Evolutionary conservation across 768 basidiomycete species (phyloP).

Genomic region (Tylopilus plumbeoviolaceoides): DNA sequence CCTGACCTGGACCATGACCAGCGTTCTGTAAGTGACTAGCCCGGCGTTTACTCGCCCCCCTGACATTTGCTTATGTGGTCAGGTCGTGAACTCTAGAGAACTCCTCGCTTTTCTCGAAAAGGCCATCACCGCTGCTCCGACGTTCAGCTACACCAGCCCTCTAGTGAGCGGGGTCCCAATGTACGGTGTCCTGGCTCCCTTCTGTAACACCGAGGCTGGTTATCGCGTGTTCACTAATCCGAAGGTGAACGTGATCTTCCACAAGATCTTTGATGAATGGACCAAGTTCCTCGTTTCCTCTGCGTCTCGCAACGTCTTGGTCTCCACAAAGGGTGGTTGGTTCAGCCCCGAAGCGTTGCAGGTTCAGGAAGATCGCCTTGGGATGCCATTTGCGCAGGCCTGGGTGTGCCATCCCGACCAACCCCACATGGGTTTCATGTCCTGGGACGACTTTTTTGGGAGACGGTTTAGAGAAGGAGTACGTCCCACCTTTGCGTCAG

Average conservation of each 20-base stretch:
- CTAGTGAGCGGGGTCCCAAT: conserved; percentile 23
- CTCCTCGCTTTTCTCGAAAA: conserved; percentile 11
- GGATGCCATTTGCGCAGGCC: conserved; percentile 34
- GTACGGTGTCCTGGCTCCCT: conserved; percentile 21
- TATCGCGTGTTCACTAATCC: conserved; percentile 27
- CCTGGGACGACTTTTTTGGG: conserved; percentile 58
- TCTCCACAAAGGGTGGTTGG: conserved; percentile 40
- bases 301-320: conserved; percentile 42
- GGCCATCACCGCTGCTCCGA: conserved; percentile 9
- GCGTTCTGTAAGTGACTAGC: conserved; percentile 5
- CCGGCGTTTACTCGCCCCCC: neutral
- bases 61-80: neutral
- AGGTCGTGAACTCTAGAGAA: neutral
- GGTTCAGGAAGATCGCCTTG: conserved; percentile 9
- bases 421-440: conserved; percentile 42
- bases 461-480: conserved; percentile 36
- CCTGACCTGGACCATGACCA: neutral
- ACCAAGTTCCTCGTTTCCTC: conserved; percentile 40
- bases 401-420: conserved; percentile 40
- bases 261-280: conserved; percentile 50
- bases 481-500: conserved; percentile 36
- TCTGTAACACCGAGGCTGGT: conserved; percentile 21
- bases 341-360: conserved; percentile 36
- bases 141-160: conserved; percentile 13
- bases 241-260: conserved; percentile 43